Evolutionary conservation across 2,329 filamentous ascomycete species (phyloP), one percentile per base, ranked within the genome.

Genomic region (Pestalotiopsis sp.): DNA sequence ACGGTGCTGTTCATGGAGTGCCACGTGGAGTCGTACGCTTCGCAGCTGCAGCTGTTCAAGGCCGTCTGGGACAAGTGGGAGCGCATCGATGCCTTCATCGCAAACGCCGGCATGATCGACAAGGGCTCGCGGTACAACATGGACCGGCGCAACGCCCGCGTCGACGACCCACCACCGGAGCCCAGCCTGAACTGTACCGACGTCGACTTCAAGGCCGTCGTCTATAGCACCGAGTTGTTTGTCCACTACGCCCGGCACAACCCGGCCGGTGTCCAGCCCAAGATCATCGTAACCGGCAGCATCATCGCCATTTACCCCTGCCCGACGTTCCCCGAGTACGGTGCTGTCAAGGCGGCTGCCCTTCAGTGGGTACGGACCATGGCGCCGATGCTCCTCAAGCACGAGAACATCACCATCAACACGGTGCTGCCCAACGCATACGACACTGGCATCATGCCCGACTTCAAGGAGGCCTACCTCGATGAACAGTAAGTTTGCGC

Each of bases 341-440:
- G 49, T 3, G n/a, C 64, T n/a, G 66, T 64, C 62, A 68, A 73
- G 64, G 69, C 71, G 1, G 71, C 41, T 6, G 60, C 66, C 12
- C 45, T 68, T 4, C 68, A 70, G 20, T 72, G 68, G 67, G 67
- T 69, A 17, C 31, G 69, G 2, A 64, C 41, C 58, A 69, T 58
- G 20, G 70, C 70, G 36, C 70, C 71, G 4, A 41, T 71, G 57
- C 58, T 72, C 11, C 65, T 67, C 56, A 25, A 38, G n/a, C 68
- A 72, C 39, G 71, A 72, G 41, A 69, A 68, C 52, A 72, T 72
- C 13, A 68, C 69, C 31, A 70, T 73, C 66, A 73, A 73, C 36
- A 62, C 62, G 4, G 69, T 73, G 36, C 61, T 73, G 71, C 69
- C 69, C 41, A 70, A 70, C 3, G 49, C 68, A 3, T 67, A 59